These are phyloP conservation scores for Psidium guajava DNA, from an alignment of 345 rosid genomes.

Conservation along the genomic window DNA sequence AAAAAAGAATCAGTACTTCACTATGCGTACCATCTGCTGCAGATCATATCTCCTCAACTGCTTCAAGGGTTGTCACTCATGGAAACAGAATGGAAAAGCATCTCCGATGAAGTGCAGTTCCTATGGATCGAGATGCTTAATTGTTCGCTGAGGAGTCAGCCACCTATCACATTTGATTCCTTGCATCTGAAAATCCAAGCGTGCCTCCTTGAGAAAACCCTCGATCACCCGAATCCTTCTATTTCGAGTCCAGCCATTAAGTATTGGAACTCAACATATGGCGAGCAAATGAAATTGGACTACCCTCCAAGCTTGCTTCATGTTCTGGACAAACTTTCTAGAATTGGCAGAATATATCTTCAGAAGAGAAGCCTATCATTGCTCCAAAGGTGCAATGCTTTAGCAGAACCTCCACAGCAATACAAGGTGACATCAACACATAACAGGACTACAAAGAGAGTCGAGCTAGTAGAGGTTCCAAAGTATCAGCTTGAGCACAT, in stretches of 20 bases:
- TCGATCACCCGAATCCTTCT: constrained; percentile 21
- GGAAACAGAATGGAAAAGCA: constrained; percentile 12
- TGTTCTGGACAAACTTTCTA: constrained; percentile 36
- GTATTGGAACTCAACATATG: constrained; percentile 44
- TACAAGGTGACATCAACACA: constrained; percentile 21
- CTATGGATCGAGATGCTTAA: constrained; percentile 33
- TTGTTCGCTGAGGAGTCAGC: constrained; percentile 30
- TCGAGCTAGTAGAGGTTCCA: constrained; percentile 6
- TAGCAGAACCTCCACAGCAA: constrained; percentile 3
- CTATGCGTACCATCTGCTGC: neutral
- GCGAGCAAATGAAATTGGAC: constrained; percentile 21
- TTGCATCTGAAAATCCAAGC: constrained; percentile 35
- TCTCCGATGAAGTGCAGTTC: constrained; percentile 13
- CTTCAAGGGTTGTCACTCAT: constrained; percentile 25
- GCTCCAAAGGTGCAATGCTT: neutral
- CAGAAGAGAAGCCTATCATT: constrained; percentile 12
- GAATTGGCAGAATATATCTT: constrained; percentile 30
- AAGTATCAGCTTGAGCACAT: neutral
- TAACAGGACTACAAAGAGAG: constrained; percentile 30
- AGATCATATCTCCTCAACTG: constrained; percentile 24
- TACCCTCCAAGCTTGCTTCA: constrained; percentile 35
- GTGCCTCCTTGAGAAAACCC: constrained; percentile 32
- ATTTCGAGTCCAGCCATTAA: constrained; percentile 22
- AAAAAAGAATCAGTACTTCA: neutral
- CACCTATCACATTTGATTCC: constrained; percentile 27